Conservation (phyloP, 73 alveolate genomes). For the Tetrahymena elliotti region DNA sequence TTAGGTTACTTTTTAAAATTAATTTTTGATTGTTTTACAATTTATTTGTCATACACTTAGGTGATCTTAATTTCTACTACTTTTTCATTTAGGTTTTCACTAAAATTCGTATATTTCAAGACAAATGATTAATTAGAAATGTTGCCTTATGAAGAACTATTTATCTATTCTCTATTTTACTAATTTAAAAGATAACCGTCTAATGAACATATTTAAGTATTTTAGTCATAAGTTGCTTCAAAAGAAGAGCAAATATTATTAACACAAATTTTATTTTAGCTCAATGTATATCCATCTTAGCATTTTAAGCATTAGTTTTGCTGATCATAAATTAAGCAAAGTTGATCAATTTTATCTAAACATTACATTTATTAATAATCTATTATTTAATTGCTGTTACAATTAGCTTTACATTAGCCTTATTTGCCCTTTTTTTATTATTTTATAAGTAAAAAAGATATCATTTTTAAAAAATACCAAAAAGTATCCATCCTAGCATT, state of each 20-base stretch:
- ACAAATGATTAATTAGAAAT: not conserved
- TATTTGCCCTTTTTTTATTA: not conserved
- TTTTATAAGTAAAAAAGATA: not conserved
- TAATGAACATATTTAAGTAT: not conserved
- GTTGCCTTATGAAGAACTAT: too few relatives aligned
- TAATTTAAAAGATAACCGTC: not conserved
- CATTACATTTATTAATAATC: not conserved
- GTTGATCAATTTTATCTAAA: not conserved
- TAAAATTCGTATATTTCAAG: too few relatives aligned
- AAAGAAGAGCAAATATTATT: not conserved
- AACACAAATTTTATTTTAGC: not conserved
- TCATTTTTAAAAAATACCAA: not conserved
- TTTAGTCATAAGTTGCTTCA: not conserved
- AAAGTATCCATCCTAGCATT: not conserved
- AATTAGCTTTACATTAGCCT: not conserved
- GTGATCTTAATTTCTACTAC: not conserved
- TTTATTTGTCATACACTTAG: not conserved
- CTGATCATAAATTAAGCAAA: not conserved
- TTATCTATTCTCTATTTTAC: not conserved
- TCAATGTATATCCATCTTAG: not conserved
- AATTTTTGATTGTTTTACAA: not conserved
- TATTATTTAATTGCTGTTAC: not conserved
- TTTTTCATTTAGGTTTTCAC: not conserved
- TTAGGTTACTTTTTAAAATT: too few relatives aligned
- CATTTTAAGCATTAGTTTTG: not conserved